Percentiles rank a stretch among this genome's conserved stretches.
These are phyloP conservation scores for Adansonia grandidieri DNA, from an alignment of 441 rosid species.

Conservation along the genomic window DNA sequence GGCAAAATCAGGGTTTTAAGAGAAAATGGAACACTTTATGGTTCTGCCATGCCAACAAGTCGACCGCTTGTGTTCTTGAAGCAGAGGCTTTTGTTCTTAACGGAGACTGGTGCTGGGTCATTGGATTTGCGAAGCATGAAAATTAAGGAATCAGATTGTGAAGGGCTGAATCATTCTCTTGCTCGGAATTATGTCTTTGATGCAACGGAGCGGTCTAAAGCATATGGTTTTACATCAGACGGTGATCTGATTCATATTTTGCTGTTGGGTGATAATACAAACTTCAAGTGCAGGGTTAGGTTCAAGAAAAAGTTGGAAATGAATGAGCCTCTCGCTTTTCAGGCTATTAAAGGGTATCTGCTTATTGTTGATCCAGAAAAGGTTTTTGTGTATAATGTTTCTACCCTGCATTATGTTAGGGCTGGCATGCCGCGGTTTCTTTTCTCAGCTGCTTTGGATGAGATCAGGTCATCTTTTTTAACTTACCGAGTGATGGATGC, in stretches of 20 bases:
- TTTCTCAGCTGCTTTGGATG: constrained; percentile 80
- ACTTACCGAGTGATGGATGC: constrained; percentile 46
- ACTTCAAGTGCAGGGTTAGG: constrained; percentile 94
- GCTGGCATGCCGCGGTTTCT: constrained; percentile 72
- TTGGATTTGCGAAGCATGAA: constrained; percentile 90
- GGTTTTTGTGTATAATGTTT: constrained; percentile 77
- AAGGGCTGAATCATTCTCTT: constrained; percentile 76
- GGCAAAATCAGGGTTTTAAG: constrained; percentile 73
- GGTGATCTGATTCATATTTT: constrained; percentile 81
- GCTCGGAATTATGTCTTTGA: constrained; percentile 77
- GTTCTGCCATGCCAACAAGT: constrained; percentile 66
- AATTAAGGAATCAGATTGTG: constrained; percentile 85
- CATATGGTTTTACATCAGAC: constrained; percentile 79
- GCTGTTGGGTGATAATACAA: constrained; percentile 81
- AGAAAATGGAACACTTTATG: constrained; percentile 70
- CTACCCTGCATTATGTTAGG: constrained; percentile 79
- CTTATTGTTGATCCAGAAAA: constrained; percentile 66
- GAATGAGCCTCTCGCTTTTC: constrained; percentile 70
- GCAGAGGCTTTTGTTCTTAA: constrained; percentile 90
- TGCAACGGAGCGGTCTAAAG: constrained; percentile 84
- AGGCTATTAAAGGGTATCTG: constrained; percentile 87
- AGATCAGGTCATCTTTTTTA: constrained; percentile 77
- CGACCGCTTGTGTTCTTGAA: constrained; percentile 87
- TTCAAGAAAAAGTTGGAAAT: constrained; percentile 77
- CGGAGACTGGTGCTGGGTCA: constrained; percentile 89